Percentiles rank a stretch among this genome's conserved stretches.
Evolutionary conservation across 2,329 filamentous ascomycete genomes (phyloP).

Genomic region (Drechslera avenae): DNA sequence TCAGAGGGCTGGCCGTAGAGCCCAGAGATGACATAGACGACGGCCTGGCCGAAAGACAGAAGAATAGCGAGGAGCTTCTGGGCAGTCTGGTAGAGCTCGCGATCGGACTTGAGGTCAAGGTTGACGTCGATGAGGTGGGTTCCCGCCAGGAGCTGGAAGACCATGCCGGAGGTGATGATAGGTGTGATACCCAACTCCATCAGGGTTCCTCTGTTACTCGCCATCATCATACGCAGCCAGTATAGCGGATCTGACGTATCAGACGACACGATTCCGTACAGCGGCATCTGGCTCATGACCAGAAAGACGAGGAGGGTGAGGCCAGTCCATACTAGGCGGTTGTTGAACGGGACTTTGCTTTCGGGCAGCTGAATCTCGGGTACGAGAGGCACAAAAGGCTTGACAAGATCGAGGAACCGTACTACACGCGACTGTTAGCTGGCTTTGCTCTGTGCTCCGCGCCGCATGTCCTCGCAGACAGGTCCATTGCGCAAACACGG

Average conservation of each 20-base stretch:
- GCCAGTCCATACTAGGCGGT: slow-evolving; percentile 63
- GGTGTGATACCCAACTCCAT: slow-evolving; percentile 97
- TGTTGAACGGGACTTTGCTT: slow-evolving; percentile 98
- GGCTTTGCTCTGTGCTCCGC: slow-evolving; percentile 7
- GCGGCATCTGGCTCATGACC: slow-evolving; percentile 98
- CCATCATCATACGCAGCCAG: slow-evolving; percentile 99
- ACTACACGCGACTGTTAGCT: slow-evolving; percentile 61
- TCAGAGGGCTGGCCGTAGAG: slow-evolving; percentile 97
- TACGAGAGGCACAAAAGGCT: slow-evolving; percentile 99
- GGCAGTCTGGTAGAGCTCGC: slow-evolving; percentile 98
- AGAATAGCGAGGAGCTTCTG: slow-evolving; percentile 94
- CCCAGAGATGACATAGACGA: slow-evolving; percentile 91
- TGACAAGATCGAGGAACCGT: slow-evolving; percentile 99
- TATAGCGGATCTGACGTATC: slow-evolving; percentile 95
- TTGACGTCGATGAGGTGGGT: slow-evolving; percentile 99
- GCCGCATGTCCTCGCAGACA: slow-evolving; percentile 3
- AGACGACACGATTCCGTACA: slow-evolving; percentile 98
- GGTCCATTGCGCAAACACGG: slow-evolving; percentile 15
- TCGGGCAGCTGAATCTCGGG: slow-evolving; percentile 88
- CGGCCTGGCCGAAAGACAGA: slow-evolving; percentile 94
- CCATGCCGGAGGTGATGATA: slow-evolving; percentile 99
- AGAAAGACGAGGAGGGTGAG: slow-evolving; percentile 94
- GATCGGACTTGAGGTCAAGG: slow-evolving; percentile 99
- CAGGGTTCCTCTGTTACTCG: slow-evolving; percentile 94
- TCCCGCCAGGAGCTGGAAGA: slow-evolving; percentile 99